Evolutionary conservation across 441 rosid genomes (phyloP).

Genomic region (Pelargonium australe): DNA sequence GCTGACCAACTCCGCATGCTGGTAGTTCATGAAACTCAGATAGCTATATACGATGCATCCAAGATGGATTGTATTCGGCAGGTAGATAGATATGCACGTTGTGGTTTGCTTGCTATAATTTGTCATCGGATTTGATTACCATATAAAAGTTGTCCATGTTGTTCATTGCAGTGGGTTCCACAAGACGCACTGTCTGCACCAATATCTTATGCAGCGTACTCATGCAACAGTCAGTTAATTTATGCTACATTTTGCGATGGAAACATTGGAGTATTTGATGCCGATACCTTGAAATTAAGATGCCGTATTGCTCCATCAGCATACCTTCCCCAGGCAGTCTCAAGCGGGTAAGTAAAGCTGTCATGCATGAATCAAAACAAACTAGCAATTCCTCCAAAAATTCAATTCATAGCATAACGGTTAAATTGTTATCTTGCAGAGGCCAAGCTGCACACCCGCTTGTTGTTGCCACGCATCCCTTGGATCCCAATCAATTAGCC

Average conservation of each 20-base stretch:
- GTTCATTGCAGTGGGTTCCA: slow-evolving; percentile 63
- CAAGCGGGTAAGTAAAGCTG: slow-evolving; percentile 44
- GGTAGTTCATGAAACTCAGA: slow-evolving; percentile 81
- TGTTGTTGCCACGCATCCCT: slow-evolving; percentile 80
- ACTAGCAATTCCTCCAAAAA: not conserved
- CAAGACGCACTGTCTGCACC: slow-evolving; percentile 70
- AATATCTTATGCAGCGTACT: slow-evolving; percentile 61
- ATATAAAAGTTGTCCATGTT: not conserved
- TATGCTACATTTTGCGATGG: slow-evolving; percentile 80
- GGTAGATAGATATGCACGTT: slow-evolving; percentile 32
- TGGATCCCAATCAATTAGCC: slow-evolving; percentile 67
- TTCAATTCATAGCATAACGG: not conserved
- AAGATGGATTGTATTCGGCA: slow-evolving; percentile 76
- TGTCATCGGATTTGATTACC: no score
- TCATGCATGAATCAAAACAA: not conserved
- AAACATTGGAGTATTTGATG: slow-evolving; percentile 69
- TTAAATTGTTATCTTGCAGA: slow-evolving; percentile 27
- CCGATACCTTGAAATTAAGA: slow-evolving; percentile 59
- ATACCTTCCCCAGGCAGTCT: slow-evolving; percentile 44
- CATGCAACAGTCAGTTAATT: slow-evolving; percentile 79
- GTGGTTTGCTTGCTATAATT: not conserved
- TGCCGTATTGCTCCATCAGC: slow-evolving; percentile 73
- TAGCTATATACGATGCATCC: slow-evolving; percentile 77
- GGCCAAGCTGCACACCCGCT: slow-evolving; percentile 59
- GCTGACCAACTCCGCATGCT: slow-evolving; percentile 70